These are phyloP conservation scores for Phaeosphaeria sp. DNA, from an alignment of 2,329 filamentous ascomycete genomes.

Conservation along the genomic window DNA sequence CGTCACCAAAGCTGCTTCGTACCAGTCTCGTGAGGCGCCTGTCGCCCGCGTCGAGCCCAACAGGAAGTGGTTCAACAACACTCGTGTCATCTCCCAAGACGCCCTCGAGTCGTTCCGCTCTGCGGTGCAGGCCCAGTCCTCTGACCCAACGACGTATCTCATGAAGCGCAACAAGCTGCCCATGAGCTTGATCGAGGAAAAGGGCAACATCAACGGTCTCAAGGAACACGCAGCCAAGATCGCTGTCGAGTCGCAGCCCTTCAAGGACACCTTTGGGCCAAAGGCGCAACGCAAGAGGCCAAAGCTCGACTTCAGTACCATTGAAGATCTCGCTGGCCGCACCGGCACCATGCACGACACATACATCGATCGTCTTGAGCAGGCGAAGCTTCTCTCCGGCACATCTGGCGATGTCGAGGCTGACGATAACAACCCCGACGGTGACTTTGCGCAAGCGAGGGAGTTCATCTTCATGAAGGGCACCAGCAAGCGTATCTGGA, in stretches of 20 bases:
- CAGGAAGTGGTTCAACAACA: constrained; percentile 97
- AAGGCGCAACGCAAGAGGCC: constrained; percentile 93
- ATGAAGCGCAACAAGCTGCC: constrained; percentile 97
- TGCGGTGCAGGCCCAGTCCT: constrained; percentile 87
- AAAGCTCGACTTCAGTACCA: constrained; percentile 82
- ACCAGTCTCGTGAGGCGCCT: constrained; percentile 82
- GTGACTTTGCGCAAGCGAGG: constrained; percentile 53
- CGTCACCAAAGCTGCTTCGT: constrained; percentile 82
- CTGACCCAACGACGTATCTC: constrained; percentile 92
- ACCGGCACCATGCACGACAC: constrained; percentile 80
- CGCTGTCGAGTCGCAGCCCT: constrained; percentile 85
- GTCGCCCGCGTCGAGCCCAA: constrained; percentile 92
- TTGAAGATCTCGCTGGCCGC: constrained; percentile 81
- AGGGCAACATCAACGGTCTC: constrained; percentile 74
- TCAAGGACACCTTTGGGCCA: constrained; percentile 87
- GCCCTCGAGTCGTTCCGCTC: constrained; percentile 85
- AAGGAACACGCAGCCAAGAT: constrained; percentile 96
- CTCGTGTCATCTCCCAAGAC: constrained; percentile 87
- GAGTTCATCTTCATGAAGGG: constrained; percentile 90
- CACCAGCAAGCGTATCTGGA: constrained; percentile 82
- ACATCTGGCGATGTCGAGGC: constrained; percentile 66
- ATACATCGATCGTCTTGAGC: constrained; percentile 81
- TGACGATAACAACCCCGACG: constrained; percentile 45
- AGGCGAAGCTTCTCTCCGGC: constrained; percentile 78
- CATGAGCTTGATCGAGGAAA: constrained; percentile 89